A percentile compares a stretch with the other conserved stretches of the same genome.
Evolutionary conservation across 345 rosid genomes (phyloP).

Genomic region (Raphanus sativus): DNA sequence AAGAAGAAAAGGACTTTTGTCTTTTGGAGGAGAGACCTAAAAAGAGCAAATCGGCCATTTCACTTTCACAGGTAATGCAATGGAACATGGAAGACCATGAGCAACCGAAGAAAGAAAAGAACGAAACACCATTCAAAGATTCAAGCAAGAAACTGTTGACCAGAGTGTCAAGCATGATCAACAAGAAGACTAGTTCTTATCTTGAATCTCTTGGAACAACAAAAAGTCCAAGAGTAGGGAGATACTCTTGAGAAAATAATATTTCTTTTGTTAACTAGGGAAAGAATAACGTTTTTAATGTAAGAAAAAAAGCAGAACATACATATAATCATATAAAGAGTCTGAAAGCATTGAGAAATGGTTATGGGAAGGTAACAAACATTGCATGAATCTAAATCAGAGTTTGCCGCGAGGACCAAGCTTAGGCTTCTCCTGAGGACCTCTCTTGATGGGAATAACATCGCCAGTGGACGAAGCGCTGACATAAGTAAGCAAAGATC

Average conservation of each 20-base stretch:
- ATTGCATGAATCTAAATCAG: conserved; percentile 33
- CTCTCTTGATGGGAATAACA: conserved; percentile 85
- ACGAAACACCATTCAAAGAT: background rate
- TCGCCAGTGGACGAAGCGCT: conserved; percentile 23
- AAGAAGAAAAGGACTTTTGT: conserved; percentile 23
- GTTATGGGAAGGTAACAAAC: conserved; percentile 7
- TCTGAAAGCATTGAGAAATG: conserved; percentile 13
- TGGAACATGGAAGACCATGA: conserved; percentile 43
- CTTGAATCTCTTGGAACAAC: conserved; percentile 59
- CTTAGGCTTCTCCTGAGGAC: conserved; percentile 89
- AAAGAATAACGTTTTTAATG: conserved; percentile 9
- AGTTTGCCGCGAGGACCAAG: conserved; percentile 88
- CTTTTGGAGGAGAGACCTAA: conserved; percentile 28
- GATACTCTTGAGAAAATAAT: background rate
- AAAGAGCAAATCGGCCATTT: conserved; percentile 17
- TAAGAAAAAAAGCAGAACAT: conserved; percentile 27
- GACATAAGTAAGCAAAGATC: background rate
- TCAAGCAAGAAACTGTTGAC: conserved; percentile 42
- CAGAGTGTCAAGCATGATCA: conserved; percentile 44
- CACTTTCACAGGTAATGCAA: conserved; percentile 69
- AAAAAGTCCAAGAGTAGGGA: conserved; percentile 58
- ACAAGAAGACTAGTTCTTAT: conserved; percentile 53
- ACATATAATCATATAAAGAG: conserved; percentile 14
- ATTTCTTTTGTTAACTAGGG: conserved; percentile 21
- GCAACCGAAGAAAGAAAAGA: conserved; percentile 28